Evolutionary conservation across 495 filamentous ascomycete genomes (phyloP), one percentile per base, ranked within the genome.

Genomic region (Delitschia confertaspora): DNA sequence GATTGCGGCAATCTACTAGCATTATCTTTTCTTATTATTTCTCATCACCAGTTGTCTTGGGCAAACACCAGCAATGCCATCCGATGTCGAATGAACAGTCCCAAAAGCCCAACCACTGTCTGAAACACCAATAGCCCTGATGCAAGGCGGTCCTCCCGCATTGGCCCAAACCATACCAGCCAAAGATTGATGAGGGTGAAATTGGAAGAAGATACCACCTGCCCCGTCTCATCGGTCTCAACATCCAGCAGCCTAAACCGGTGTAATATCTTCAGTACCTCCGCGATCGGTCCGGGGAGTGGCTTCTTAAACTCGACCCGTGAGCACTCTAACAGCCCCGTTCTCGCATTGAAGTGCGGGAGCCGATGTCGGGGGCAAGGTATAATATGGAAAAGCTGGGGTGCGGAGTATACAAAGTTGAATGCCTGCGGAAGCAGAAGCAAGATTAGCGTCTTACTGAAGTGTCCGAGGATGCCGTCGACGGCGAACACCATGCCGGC

Each of bases 401-500:
- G 91, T 4, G 72, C 71, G 16, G 88, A 95, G 64, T 95, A 99
- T 41, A 93, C 33, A 59, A 95, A 96, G 62, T 99, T 99, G 72
- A 93, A 85, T 46, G 88, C 85, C 65, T 99, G 91, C 13, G 91
- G 91, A 10, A 96, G 72, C 51, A 99, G 82, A 1, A 96, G 69
- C 37, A 96, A 71, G 26, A 95, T 73, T 30, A 99, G 69, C 14
- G 91, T 99, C 68, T 99, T 99, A 69, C 83, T 88, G 64, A 99
- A 99, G 65, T 99, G 91, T 1, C 91, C 91, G 17, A 95, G 69
- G 45, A 99, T 95, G 34, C 85, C 86, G 46, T 96, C 91, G 40
- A 95, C 88, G 13, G 88, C 93, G 57, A 99, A 96, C 8, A 95
- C 85, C 88, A 96, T 99, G 44, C 91, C 91, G 0, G 91, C 89